A percentile compares a stretch with the other conserved stretches of the same genome.
phyloP scores from a whole-genome alignment of 768 basidiomycete genomes.

The Rhodotorula toruloides region DNA sequence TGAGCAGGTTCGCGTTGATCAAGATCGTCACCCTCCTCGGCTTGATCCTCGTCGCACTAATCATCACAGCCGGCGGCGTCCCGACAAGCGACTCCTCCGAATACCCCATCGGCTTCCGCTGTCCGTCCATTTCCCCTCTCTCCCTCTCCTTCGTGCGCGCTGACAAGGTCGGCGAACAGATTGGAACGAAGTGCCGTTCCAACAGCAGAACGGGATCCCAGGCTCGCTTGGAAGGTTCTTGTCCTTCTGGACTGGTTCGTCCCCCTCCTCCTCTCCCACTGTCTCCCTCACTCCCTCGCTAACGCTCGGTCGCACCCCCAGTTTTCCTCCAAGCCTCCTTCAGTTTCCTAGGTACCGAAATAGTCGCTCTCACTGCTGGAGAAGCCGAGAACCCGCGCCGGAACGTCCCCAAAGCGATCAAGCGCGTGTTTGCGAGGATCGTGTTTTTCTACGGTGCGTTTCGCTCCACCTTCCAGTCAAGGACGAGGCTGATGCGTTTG shows the following conservation, averaged over 20 bases:
- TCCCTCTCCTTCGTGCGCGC: conserved; percentile 34
- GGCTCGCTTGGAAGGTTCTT: conserved; percentile 60
- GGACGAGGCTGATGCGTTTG: not conserved
- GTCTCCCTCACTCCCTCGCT: no score
- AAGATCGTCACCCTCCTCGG: conserved; percentile 48
- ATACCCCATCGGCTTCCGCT: conserved; percentile 46
- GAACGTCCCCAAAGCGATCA: conserved; percentile 64
- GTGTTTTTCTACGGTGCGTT: conserved; percentile 69
- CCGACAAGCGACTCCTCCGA: conserved; percentile 42
- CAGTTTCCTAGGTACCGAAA: conserved; percentile 57
- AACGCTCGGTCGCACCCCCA: conserved; percentile 68
- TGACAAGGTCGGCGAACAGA: not conserved
- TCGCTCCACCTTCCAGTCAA: not conserved
- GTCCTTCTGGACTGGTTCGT: conserved; percentile 55
- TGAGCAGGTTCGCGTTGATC: conserved; percentile 45
- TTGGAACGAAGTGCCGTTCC: conserved; percentile 25
- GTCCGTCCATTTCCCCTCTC: conserved; percentile 36
- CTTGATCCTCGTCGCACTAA: conserved; percentile 46
- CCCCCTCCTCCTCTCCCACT: not conserved
- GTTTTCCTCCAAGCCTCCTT: conserved; percentile 51
- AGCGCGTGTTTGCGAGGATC: conserved; percentile 68
- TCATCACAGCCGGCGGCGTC: conserved; percentile 48
- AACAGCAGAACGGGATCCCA: conserved; percentile 49
- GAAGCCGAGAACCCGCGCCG: conserved; percentile 52
- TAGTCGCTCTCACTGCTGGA: conserved; percentile 51